Base-by-base conservation (phyloP, 345 rosid genomes). In the Angophora floribunda region DNA sequence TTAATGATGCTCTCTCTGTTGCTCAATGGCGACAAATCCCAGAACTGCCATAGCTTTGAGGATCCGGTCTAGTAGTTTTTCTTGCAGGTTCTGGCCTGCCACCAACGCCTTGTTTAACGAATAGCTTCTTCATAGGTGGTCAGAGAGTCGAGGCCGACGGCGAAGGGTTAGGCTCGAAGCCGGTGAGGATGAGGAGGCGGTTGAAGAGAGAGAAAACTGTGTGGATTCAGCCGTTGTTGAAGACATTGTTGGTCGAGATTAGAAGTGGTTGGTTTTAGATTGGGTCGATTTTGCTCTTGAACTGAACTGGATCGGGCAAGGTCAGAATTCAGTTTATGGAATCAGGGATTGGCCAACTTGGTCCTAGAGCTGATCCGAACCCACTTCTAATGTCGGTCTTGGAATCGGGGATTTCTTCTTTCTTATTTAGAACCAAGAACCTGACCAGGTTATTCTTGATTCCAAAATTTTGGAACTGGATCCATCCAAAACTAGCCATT, bases 221-320 rank as follows among this genome's bases (percentile, higher is more conserved):
- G 6, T 92, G 90, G 93, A 94, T 91, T 91, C 90, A 93, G 86
- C 93, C 92, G 87, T 93, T 88, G 51, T 87, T 30, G 50, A 94
- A 93, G 7, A 88, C 91, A 75, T 92, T 93, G 0, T 93, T 90
- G 24, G 95, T 94, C 11, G 91, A 86, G 28, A 55, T 21, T 22
- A 28, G 22, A 1, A 2, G 28, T 9, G 28, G 22, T 22, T 1
- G 2, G 2, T 53, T 19, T 1, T 53, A 53, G 0, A 2, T 19
- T 53, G 26, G 4, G 11, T 53, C 12, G 0, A 2, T 55, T 2
- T 21, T 1, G 21, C 22, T 1, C 24, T 55, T 22, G 24, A 55
- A 55, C 1, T 55, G 13, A 55, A 55, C 21, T 55, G 4, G 9
- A 55, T 12, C 4, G 24, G 61, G 28, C 6, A 22, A 22, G 1